Evolutionary conservation across 805 yeast species (phyloP).

Genomic region (Candida sanyiensis): DNA sequence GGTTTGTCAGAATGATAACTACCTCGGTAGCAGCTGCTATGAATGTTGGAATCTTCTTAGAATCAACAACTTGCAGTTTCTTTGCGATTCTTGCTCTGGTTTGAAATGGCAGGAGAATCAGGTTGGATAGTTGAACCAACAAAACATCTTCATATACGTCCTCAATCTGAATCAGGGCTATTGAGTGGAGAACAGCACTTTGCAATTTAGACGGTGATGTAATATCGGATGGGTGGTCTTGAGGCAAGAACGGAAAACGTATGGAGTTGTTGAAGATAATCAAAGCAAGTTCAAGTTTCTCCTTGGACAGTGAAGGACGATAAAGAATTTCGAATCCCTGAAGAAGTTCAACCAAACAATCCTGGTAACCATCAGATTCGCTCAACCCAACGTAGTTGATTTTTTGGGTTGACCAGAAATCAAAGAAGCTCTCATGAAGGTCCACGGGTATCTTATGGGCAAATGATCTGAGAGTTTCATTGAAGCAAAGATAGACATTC

Average conservation of each 20-base stretch:
- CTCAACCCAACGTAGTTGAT: slow-evolving; percentile 39
- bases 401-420: slow-evolving; percentile 44
- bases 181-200: slow-evolving; percentile 43
- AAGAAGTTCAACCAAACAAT: slow-evolving; percentile 51
- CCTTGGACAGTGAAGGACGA: slow-evolving; percentile 28
- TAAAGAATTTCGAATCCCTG: slow-evolving; percentile 47
- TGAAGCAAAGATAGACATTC: slow-evolving; percentile 49
- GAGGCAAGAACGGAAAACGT: slow-evolving; percentile 71
- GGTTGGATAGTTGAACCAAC: slow-evolving; percentile 47
- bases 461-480: slow-evolving; percentile 39
- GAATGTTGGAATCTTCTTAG: slow-evolving; percentile 53
- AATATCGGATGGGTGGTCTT: slow-evolving; percentile 46
- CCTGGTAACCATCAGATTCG: slow-evolving; percentile 43
- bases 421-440: slow-evolving; percentile 36
- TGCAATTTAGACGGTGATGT: slow-evolving; percentile 61
- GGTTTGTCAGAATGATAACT: slow-evolving; percentile 34
- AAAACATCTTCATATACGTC: slow-evolving; percentile 38
- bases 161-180: slow-evolving; percentile 30
- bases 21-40: slow-evolving; percentile 51
- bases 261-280: slow-evolving; percentile 59
- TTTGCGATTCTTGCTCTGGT: slow-evolving; percentile 51
- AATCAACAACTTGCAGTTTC: slow-evolving; percentile 40
- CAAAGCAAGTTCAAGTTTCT: slow-evolving; percentile 45
- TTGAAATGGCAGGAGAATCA: slow-evolving; percentile 55
- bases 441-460: slow-evolving; percentile 25